These are phyloP conservation scores for Prunus dulcis DNA, from an alignment of 306 rosid species.

Conservation along the genomic window DNA sequence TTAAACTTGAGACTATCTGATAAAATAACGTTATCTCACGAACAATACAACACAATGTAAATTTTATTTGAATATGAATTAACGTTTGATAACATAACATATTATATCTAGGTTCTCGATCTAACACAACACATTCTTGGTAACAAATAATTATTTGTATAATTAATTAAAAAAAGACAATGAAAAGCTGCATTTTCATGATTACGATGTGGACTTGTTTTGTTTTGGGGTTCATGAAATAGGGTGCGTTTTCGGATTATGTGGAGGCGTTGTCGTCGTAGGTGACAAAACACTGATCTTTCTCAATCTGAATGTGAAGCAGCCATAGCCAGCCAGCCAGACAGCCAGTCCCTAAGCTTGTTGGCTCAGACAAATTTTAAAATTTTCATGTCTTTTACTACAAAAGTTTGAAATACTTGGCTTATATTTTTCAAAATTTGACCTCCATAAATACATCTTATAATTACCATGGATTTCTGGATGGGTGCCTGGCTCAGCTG, in stretches of 20 bases:
- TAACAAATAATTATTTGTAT: not conserved
- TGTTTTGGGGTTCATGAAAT: not conserved
- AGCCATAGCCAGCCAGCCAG: not conserved
- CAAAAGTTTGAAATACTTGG: not conserved
- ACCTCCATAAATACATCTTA: not conserved
- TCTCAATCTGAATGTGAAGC: not conserved
- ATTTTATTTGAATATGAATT: too few species aligned
- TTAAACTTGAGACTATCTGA: fast-evolving
- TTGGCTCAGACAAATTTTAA: not conserved
- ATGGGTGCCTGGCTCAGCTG: not conserved
- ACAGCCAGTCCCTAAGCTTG: too few species aligned
- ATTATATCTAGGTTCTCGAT: too few species aligned
- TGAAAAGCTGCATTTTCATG: conserved; percentile 2
- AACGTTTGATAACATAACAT: too few species aligned
- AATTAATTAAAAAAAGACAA: not conserved
- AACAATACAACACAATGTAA: too few species aligned
- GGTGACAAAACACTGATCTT: conserved; percentile 11
- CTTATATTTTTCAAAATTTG: not conserved
- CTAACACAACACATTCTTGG: too few species aligned
- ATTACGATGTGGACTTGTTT: not conserved
- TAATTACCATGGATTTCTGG: not conserved
- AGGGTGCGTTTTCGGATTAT: not conserved
- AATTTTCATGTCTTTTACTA: not conserved
- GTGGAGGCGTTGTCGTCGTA: conserved; percentile 3
- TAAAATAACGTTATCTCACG: too few species aligned